Evolutionary conservation across 2,329 filamentous ascomycete species (phyloP).

Genomic region (Aspergillus sp.): DNA sequence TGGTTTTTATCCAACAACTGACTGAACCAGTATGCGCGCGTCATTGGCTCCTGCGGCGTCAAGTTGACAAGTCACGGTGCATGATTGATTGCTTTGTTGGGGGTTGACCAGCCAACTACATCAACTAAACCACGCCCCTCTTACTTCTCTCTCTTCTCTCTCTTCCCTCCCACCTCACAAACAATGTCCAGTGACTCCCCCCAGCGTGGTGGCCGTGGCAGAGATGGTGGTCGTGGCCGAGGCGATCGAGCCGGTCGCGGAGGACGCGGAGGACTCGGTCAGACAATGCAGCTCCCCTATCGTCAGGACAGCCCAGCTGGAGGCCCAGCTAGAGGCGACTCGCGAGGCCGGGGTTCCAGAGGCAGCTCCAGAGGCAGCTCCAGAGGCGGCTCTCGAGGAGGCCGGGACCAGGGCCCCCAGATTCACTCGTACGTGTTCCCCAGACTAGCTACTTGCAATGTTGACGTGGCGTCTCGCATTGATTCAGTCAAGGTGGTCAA

Average conservation of each 20-base stretch:
- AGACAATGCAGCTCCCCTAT: too few species aligned
- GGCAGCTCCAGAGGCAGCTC: conserved; percentile 1
- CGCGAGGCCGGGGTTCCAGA: too few species aligned
- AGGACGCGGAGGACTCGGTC: conserved; percentile 4
- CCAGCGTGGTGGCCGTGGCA: conserved; percentile 3
- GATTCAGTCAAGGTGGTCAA: conserved; percentile 15
- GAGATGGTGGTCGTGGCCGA: conserved; percentile 13
- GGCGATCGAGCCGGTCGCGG: conserved; percentile 6
- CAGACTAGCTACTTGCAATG: conserved; percentile 14
- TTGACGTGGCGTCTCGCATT: conserved; percentile 16
- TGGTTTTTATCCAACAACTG: too few species aligned
- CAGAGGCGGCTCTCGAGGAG: conserved; percentile 7
- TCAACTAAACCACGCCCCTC: background rate
- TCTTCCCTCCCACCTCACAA: background rate
- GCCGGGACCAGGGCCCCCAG: conserved; percentile 12
- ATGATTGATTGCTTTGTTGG: too few species aligned
- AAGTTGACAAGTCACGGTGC: too few species aligned
- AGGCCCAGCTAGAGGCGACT: too few species aligned
- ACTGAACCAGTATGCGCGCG: too few species aligned
- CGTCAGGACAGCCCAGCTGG: too few species aligned
- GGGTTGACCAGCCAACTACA: too few species aligned
- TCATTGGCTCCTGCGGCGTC: too few species aligned
- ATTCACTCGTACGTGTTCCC: conserved; percentile 22
- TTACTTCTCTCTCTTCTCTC: background rate
- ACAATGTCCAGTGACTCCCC: background rate